Evolutionary conservation across 495 filamentous ascomycete species (phyloP), one percentile per base, ranked within the genome.

Genomic region (Podospora tetraspora): DNA sequence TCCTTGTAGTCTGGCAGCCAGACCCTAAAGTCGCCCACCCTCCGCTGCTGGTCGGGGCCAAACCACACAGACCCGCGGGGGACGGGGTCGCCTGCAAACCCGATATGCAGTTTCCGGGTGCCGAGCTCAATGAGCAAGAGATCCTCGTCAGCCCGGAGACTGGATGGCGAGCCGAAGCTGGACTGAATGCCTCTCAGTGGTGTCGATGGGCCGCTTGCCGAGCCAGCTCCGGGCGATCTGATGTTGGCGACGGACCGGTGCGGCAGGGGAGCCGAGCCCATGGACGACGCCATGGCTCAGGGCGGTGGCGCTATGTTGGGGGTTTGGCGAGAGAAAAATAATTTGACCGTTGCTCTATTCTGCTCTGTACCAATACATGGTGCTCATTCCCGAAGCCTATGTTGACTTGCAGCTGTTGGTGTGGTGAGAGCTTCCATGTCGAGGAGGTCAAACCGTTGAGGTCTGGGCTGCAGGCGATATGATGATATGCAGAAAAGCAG

Each of bases 111-210:
- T 79, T 88, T 90, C 61, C 94, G 84, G 6, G 89, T 84, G 5
- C 93, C 94, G 69, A 98, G 79, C 73, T 97, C 93, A 59, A 97
- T 82, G 61, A 99, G 84, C 13, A 97, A 73, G 8, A 86, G 79
- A 70, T 97, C 94, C 73, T 97, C 95, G 74, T 96, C 91, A 66
- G 86, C 86, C 56, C 93, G 91, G 59, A 91, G 88, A 63, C 87
- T 86, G 25, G 89, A 86, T 0, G 92, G 90, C 0, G 92, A 92
- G 10, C 88, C 89, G 72, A 89, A 92, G 63, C 87, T 83, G 32
- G 90, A 87, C 34, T 85, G 79, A 29, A 87, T 76, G 13, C 81
- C 78, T 32, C 89, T 86, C 13, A 79, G 74, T 0, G 90, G 90
- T 8, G 90, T 91, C 13, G 87, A 87, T 60, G 88, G 85, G 27